Percentiles rank a stretch among this genome's conserved stretches.
Conservation (phyloP, 257 asterid genomes). For the Avicennia marina region DNA sequence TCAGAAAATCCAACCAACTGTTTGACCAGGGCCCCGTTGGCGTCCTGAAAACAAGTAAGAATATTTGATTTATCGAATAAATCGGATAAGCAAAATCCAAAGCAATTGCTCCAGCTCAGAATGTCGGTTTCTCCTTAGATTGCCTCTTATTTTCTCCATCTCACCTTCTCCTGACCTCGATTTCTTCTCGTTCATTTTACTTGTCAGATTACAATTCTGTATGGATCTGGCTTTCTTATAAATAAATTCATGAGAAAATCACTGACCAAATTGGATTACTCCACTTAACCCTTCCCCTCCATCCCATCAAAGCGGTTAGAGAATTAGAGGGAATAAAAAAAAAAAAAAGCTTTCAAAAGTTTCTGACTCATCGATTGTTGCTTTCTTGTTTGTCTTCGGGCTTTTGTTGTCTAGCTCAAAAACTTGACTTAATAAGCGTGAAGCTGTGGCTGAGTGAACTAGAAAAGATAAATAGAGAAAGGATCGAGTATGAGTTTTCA, state of each 20-base stretch:
- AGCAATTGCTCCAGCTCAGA: constrained; percentile 23
- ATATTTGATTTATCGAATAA: constrained; percentile 25
- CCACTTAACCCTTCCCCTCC: not conserved
- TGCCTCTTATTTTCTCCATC: constrained; percentile 18
- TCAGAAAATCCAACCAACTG: constrained; percentile 29
- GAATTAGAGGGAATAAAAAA: not conserved
- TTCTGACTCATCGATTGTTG: constrained; percentile 25
- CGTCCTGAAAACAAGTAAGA: constrained; percentile 13
- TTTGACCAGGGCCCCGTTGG: constrained; percentile 46
- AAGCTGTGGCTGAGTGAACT: constrained; percentile 1
- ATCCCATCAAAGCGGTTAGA: not conserved
- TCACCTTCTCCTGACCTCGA: constrained; percentile 2
- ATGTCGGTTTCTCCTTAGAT: constrained; percentile 25
- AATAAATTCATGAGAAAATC: constrained; percentile 13
- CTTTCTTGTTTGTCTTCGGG: constrained; percentile 28
- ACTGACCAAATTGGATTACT: constrained; percentile 6
- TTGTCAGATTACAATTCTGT: not conserved
- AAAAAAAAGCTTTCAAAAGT: not conserved
- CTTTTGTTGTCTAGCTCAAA: constrained; percentile 16
- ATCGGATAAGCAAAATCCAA: constrained; percentile 35
- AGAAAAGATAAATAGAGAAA: constrained; percentile 23
- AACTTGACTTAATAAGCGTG: constrained; percentile 9
- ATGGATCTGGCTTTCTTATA: constrained; percentile 4
- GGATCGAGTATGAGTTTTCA: constrained; percentile 1
- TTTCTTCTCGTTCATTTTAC: not conserved